phyloP scores from a whole-genome alignment of 495 filamentous ascomycete species.

The Daldinia grandis region DNA sequence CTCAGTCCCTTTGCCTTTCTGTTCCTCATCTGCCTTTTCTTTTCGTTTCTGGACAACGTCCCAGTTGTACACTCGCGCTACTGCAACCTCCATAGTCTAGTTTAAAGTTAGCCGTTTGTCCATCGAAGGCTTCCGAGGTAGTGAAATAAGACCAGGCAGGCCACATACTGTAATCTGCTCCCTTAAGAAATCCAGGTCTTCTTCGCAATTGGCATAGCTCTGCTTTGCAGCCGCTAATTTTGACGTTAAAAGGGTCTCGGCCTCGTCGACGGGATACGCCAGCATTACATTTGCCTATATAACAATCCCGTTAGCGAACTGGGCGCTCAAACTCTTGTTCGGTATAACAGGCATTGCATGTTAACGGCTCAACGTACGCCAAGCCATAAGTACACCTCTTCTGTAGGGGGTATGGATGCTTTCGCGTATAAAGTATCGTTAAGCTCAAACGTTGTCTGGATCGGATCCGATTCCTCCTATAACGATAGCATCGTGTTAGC shows the following conservation, averaged over 20 bases:
- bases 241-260: conserved; percentile 76
- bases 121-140: not conserved
- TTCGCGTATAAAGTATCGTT: conserved; percentile 96
- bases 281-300: conserved; percentile 94
- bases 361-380: conserved; percentile 63
- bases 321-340: not conserved
- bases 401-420: conserved; percentile 78
- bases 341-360: not conserved
- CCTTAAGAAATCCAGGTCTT: conserved; percentile 94
- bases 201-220: conserved; percentile 85
- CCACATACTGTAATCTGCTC: conserved; percentile 92
- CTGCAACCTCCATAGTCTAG: conserved; percentile 95
- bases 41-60: conserved; percentile 93
- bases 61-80: conserved; percentile 98
- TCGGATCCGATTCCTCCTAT: conserved; percentile 63
- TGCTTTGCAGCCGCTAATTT: conserved; percentile 82
- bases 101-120: conserved; percentile 40
- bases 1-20: conserved; percentile 48
- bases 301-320: conserved; percentile 14
- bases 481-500: conserved; percentile 11
- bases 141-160: not conserved
- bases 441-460: conserved; percentile 93
- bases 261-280: conserved; percentile 89
- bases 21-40: conserved; percentile 76
- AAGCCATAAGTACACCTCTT: conserved; percentile 97